A percentile compares a stretch with the other conserved stretches of the same genome.
Conservation (phyloP, 2,329 filamentous ascomycete genomes). For the Aspergillus sp. region DNA sequence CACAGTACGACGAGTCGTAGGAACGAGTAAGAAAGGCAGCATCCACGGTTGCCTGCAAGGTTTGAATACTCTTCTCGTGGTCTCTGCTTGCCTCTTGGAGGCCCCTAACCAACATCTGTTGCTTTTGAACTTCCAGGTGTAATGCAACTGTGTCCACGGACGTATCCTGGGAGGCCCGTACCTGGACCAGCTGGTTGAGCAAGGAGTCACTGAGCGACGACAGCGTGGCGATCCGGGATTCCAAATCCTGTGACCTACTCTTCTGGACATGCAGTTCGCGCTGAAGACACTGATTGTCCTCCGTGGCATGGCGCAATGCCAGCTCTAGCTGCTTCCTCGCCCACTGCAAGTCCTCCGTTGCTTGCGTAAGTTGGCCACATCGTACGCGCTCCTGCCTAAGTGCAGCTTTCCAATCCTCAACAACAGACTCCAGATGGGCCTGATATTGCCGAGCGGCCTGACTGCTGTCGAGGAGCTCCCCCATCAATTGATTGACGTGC, state of each 20-base stretch:
- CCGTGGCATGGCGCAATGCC: neutral
- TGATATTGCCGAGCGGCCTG: neutral
- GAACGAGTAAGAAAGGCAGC: neutral
- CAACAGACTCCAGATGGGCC: neutral
- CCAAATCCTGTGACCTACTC: constrained; percentile 2
- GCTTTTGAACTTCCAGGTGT: neutral
- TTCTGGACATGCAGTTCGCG: neutral
- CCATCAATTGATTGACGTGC: neutral
- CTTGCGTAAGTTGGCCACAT: neutral
- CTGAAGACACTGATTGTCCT: neutral
- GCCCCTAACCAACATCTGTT: neutral
- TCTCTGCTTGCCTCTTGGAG: neutral
- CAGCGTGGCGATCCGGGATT: neutral
- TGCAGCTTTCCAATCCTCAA: neutral
- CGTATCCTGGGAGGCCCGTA: neutral
- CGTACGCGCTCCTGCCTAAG: neutral
- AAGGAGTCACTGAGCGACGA: constrained; percentile 4
- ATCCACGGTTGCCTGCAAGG: neutral
- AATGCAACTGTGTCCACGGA: neutral
- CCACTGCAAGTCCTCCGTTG: neutral
- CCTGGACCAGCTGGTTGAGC: neutral
- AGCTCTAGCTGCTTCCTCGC: constrained; percentile 1
- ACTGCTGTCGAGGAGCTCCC: neutral
- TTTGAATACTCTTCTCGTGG: neutral
- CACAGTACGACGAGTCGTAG: neutral